Percentiles rank a stretch among this genome's conserved stretches.
Conservation (phyloP, 2,329 filamentous ascomycete species). For the Colletotrichum simmondsii region DNA sequence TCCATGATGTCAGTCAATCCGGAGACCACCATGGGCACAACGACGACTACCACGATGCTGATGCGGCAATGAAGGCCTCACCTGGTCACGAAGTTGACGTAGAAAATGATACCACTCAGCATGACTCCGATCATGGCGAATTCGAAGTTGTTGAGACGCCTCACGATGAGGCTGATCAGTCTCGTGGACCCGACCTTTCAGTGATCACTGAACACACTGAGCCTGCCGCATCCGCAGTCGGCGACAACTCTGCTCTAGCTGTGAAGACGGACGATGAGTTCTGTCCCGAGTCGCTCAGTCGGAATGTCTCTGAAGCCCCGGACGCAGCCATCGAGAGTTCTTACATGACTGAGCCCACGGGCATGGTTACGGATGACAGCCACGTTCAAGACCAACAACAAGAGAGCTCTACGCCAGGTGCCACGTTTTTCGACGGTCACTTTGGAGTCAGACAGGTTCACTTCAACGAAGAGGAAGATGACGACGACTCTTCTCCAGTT, state of each 20-base stretch:
- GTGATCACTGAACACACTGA: constrained; percentile 22
- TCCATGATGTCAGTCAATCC: background rate
- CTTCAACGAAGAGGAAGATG: constrained; percentile 4
- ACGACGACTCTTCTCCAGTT: constrained; percentile 3
- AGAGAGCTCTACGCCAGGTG: background rate
- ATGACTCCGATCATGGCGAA: background rate
- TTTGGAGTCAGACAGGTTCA: constrained; percentile 1
- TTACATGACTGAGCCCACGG: constrained; percentile 5
- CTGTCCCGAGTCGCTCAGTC: background rate
- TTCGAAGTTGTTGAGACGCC: background rate
- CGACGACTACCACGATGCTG: background rate
- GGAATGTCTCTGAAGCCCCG: constrained; percentile 2
- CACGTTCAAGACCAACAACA: background rate
- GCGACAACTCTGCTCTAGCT: background rate
- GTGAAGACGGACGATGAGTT: background rate
- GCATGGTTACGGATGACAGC: constrained; percentile 6
- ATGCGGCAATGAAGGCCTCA: background rate
- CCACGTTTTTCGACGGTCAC: background rate
- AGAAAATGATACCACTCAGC: background rate
- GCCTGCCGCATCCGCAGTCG: background rate
- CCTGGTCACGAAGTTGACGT: background rate
- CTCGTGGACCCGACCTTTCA: constrained; percentile 2
- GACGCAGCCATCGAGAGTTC: constrained; percentile 11
- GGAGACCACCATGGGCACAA: background rate
- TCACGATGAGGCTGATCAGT: background rate